Conservation (phyloP, 495 filamentous ascomycete species). For the Physcia stellaris region DNA sequence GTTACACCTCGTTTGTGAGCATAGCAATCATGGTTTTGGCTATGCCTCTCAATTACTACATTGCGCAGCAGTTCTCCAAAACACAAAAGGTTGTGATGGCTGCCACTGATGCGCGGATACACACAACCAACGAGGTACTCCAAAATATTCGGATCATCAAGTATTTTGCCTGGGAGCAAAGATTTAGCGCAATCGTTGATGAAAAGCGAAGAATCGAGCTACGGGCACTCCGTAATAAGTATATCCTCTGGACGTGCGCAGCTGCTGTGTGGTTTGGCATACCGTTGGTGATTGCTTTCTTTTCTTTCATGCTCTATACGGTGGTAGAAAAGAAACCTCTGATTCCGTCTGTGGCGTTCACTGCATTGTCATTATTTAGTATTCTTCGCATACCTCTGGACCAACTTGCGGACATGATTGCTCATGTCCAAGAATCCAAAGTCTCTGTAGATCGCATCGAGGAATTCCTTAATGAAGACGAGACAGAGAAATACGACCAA, state of each 20-base stretch:
- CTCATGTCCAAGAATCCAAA: slow-evolving; percentile 93
- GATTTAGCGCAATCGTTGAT: slow-evolving; percentile 74
- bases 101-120: slow-evolving; percentile 90
- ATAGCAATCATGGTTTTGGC: slow-evolving; percentile 84
- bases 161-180: slow-evolving; percentile 96
- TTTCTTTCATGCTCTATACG: slow-evolving; percentile 90
- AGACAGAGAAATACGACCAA: slow-evolving; percentile 93
- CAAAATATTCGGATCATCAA: slow-evolving; percentile 99
- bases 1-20: slow-evolving; percentile 85
- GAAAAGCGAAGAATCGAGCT: slow-evolving; percentile 77
- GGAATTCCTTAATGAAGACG: slow-evolving; percentile 84
- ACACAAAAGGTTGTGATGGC: slow-evolving; percentile 85
- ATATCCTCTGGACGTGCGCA: slow-evolving; percentile 81
- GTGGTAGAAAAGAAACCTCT: slow-evolving; percentile 79
- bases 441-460: slow-evolving; percentile 96
- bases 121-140: slow-evolving; percentile 91
- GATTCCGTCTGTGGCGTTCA: slow-evolving; percentile 90
- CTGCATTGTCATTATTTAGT: slow-evolving; percentile 87
- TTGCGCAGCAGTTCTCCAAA: slow-evolving; percentile 69
- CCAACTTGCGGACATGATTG: slow-evolving; percentile 97
- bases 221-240: slow-evolving; percentile 60
- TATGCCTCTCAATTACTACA: slow-evolving; percentile 75
- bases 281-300: slow-evolving; percentile 87
- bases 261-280: slow-evolving; percentile 95
- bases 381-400: slow-evolving; percentile 91